Evolutionary conservation across 306 rosid genomes (phyloP).

Genomic region (Herpetospermum pedunculosum): DNA sequence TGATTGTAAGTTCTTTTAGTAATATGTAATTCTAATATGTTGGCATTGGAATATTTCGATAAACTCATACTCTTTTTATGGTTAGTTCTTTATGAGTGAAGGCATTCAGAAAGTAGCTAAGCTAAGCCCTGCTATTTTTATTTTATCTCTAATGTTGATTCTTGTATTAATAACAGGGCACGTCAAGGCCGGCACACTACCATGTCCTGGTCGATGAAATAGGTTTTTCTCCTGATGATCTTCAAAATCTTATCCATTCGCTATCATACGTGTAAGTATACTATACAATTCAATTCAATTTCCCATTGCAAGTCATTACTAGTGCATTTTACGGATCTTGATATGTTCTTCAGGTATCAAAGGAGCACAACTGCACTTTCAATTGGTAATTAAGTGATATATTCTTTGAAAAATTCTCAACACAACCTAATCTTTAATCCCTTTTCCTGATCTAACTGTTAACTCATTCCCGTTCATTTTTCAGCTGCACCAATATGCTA

Average conservation of each 20-base stretch:
- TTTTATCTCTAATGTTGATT: conserved; percentile 3
- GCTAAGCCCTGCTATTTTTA: background rate
- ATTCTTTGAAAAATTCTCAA: background rate
- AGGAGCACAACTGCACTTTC: conserved; percentile 74
- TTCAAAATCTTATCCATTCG: conserved; percentile 66
- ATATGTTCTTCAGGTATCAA: conserved; percentile 52
- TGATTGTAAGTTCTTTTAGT: conserved; percentile 38
- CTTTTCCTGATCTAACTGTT: conserved; percentile 6
- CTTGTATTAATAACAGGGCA: conserved; percentile 43
- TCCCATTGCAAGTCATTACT: background rate
- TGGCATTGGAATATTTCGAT: background rate
- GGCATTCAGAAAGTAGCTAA: background rate
- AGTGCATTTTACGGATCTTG: background rate
- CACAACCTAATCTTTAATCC: background rate
- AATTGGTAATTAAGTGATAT: conserved; percentile 35
- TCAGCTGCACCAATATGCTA: conserved; percentile 76
- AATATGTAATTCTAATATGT: background rate
- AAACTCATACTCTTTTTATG: background rate
- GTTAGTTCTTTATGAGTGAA: background rate
- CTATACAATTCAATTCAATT: background rate
- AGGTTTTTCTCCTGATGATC: conserved; percentile 70
- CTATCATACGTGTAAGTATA: conserved; percentile 70
- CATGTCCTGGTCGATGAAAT: conserved; percentile 85
- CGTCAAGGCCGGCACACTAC: conserved; percentile 79
- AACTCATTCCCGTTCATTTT: conserved; percentile 7